phyloP scores from a whole-genome alignment of 371 early-diverging fungal genomes.

The Sporodiniella umbellata region DNA sequence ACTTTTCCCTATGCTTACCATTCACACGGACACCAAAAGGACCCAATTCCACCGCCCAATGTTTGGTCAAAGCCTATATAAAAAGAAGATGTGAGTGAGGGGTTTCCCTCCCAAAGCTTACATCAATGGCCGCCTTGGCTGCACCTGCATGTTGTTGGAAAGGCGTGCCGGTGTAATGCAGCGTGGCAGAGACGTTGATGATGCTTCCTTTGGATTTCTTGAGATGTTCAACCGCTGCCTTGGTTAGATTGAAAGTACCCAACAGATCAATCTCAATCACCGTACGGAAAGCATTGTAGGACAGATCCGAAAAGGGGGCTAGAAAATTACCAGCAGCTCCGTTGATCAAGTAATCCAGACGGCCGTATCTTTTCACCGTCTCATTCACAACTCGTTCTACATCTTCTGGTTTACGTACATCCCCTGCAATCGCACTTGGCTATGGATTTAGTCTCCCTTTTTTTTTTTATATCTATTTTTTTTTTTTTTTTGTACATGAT shows the following conservation, averaged over 20 bases:
- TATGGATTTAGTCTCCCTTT: not conserved
- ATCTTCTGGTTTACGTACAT: constrained; percentile 64
- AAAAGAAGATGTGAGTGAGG: not conserved
- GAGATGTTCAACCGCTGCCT: constrained; percentile 69
- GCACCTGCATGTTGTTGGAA: constrained; percentile 53
- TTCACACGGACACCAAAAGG: constrained; percentile 47
- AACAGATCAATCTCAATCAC: constrained; percentile 51
- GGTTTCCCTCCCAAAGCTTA: constrained; percentile 10
- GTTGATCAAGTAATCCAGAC: constrained; percentile 63
- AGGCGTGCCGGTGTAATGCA: constrained; percentile 61
- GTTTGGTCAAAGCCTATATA: constrained; percentile 46
- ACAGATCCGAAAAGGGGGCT: constrained; percentile 61
- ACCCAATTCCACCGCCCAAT: constrained; percentile 52
- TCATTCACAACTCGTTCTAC: constrained; percentile 61
- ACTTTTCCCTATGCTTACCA: constrained; percentile 8
- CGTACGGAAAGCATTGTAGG: constrained; percentile 74
- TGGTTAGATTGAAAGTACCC: constrained; percentile 74
- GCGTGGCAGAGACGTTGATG: constrained; percentile 66
- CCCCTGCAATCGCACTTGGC: constrained; percentile 49
- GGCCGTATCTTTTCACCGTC: constrained; percentile 62
- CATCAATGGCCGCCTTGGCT: constrained; percentile 45
- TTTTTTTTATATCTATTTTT: no score
- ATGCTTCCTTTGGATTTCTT: constrained; percentile 67
- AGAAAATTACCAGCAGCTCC: constrained; percentile 83
- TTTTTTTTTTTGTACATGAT: constrained; percentile 27